Evolutionary conservation across 2,329 filamentous ascomycete species (phyloP).

Genomic region (Graphiopsis chlorocephala): DNA sequence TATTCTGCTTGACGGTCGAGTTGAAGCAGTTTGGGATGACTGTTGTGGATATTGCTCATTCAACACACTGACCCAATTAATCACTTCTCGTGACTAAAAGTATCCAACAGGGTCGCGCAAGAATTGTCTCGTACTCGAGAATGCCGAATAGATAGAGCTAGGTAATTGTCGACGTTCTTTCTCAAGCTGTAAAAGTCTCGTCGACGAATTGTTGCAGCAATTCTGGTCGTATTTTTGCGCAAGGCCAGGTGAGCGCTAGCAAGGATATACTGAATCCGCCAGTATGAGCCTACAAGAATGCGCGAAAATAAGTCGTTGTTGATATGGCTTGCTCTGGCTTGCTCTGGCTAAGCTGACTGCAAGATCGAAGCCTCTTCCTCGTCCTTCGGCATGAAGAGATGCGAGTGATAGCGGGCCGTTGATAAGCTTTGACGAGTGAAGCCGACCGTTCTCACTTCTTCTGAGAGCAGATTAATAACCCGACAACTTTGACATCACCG

Average conservation of each 20-base stretch:
- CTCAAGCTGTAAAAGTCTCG: background rate
- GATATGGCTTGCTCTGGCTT: background rate
- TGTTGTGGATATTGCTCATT: background rate
- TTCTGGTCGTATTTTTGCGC: background rate
- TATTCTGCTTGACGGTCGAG: background rate
- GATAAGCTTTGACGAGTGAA: slow-evolving; percentile 1
- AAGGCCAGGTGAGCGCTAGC: background rate
- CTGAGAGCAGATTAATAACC: background rate
- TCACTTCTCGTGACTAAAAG: background rate
- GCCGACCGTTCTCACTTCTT: background rate
- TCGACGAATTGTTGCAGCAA: background rate
- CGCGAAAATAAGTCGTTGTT: background rate
- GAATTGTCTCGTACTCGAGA: background rate
- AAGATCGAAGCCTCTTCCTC: background rate
- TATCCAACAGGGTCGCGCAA: background rate
- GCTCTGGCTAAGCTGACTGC: no score
- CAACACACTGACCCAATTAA: background rate
- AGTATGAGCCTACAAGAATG: background rate
- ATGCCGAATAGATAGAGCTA: background rate
- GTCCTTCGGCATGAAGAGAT: background rate
- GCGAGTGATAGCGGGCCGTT: background rate
- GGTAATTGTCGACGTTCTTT: background rate
- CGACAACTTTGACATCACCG: slow-evolving; percentile 2
- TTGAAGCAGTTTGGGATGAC: background rate
- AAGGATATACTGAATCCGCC: background rate